Evolutionary conservation across 116 monocot genomes (phyloP).

Genomic region (Zostera marina): DNA sequence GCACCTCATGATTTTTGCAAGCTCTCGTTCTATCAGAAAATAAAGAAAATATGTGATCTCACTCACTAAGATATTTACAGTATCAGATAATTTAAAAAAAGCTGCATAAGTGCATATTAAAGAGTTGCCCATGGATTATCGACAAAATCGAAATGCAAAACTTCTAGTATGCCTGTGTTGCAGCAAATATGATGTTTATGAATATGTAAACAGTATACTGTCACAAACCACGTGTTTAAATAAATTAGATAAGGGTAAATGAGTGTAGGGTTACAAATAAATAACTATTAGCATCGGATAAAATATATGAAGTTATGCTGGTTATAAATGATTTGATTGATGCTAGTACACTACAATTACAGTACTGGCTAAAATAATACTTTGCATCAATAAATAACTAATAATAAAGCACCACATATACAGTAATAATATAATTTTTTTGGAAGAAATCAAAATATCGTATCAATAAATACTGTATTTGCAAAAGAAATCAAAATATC

Average conservation of each 20-base stretch:
- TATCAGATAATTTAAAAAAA: not conserved
- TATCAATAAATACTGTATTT: not conserved
- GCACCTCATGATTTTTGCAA: not conserved
- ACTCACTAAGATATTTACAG: constrained; percentile 2
- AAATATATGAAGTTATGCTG: not conserved
- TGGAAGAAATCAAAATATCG: not conserved
- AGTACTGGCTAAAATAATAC: not conserved
- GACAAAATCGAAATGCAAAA: not conserved
- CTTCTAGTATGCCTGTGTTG: not conserved
- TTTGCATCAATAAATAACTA: not conserved
- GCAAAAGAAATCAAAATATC: not conserved
- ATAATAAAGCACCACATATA: not conserved
- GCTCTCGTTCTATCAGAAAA: constrained; percentile 5
- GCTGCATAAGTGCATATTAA: not conserved
- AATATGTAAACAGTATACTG: too few relatives aligned
- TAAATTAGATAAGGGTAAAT: too few relatives aligned
- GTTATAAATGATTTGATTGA: not conserved
- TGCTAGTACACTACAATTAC: not conserved
- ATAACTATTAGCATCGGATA: not conserved
- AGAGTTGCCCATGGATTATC: not conserved
- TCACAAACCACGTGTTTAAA: too few relatives aligned
- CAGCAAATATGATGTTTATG: too few relatives aligned
- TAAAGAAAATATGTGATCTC: not conserved
- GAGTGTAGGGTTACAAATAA: too few relatives aligned
- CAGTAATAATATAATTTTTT: not conserved